Evolutionary conservation across 176 grass and related monocot genomes (phyloP).

Genomic region (Guadua angustifolia): DNA sequence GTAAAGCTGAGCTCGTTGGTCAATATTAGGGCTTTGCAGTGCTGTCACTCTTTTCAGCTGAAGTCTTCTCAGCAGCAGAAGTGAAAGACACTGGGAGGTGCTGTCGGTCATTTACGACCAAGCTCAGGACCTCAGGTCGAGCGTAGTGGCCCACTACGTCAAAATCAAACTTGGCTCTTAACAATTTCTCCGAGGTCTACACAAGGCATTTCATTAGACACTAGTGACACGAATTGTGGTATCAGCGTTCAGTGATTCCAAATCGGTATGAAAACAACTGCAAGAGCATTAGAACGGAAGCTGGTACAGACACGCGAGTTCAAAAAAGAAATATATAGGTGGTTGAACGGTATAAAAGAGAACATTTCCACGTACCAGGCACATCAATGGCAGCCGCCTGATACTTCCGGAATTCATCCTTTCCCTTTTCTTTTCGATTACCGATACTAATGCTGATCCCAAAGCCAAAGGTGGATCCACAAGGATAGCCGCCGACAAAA

Average conservation of each 20-base stretch:
- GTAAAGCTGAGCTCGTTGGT: too few relatives aligned
- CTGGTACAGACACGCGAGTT: background rate
- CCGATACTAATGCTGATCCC: constrained; percentile 50
- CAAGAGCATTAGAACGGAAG: background rate
- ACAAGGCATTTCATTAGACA: too few relatives aligned
- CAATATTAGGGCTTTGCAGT: background rate
- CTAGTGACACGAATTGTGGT: background rate
- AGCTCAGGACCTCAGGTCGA: too few relatives aligned
- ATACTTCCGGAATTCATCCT: constrained; percentile 85
- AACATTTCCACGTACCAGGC: constrained; percentile 60
- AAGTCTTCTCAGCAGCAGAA: too few relatives aligned
- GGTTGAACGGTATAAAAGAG: background rate
- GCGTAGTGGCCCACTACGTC: too few relatives aligned
- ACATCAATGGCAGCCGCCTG: constrained; percentile 80
- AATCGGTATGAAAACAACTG: background rate
- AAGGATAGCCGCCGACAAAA: constrained; percentile 89
- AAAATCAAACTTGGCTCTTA: too few relatives aligned
- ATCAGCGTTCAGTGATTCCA: background rate
- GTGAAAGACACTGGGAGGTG: too few relatives aligned
- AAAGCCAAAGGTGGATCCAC: constrained; percentile 82
- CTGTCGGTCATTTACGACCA: too few relatives aligned
- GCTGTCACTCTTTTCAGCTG: too few relatives aligned
- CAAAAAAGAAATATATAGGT: background rate
- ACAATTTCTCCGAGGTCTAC: too few relatives aligned
- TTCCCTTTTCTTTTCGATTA: constrained; percentile 71